These are phyloP conservation scores for Pleurotus eryngii DNA, from an alignment of 768 basidiomycete genomes.

Conservation along the genomic window DNA sequence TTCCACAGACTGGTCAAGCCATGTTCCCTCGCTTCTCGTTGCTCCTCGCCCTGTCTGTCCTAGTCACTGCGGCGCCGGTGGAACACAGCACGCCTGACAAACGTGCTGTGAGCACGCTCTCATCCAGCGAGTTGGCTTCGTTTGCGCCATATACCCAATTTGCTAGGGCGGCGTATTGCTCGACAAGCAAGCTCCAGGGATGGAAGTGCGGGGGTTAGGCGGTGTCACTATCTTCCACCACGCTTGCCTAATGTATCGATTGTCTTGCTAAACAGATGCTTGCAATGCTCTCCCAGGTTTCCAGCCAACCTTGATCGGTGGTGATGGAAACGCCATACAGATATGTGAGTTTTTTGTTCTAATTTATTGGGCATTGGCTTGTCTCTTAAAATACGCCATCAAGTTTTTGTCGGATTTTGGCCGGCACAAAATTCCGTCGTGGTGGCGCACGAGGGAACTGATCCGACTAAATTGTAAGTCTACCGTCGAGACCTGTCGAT, in stretches of 20 bases:
- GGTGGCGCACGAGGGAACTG: constrained; percentile 62
- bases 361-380: background rate
- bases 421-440: constrained; percentile 46
- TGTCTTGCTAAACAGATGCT: constrained; percentile 27
- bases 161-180: constrained; percentile 55
- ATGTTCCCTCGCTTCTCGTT: background rate
- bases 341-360: constrained; percentile 31
- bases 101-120: constrained; percentile 19
- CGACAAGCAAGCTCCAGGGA: constrained; percentile 27
- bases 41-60: background rate
- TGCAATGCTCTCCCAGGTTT: constrained; percentile 40
- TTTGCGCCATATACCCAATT: constrained; percentile 48
- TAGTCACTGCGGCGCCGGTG: constrained; percentile 2
- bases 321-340: constrained; percentile 46
- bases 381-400: background rate
- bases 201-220: constrained; percentile 45
- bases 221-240: background rate
- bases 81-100: background rate
- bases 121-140: constrained; percentile 28
- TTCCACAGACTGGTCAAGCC: background rate
- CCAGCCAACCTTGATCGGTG: constrained; percentile 40
- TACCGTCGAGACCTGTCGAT: background rate
- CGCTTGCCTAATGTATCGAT: background rate
- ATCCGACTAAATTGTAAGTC: constrained; percentile 49
- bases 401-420: constrained; percentile 59